Evolutionary conservation across 2,329 filamentous ascomycete genomes (phyloP), one percentile per base, ranked within the genome.

Genomic region (Colletotrichum liriopes): DNA sequence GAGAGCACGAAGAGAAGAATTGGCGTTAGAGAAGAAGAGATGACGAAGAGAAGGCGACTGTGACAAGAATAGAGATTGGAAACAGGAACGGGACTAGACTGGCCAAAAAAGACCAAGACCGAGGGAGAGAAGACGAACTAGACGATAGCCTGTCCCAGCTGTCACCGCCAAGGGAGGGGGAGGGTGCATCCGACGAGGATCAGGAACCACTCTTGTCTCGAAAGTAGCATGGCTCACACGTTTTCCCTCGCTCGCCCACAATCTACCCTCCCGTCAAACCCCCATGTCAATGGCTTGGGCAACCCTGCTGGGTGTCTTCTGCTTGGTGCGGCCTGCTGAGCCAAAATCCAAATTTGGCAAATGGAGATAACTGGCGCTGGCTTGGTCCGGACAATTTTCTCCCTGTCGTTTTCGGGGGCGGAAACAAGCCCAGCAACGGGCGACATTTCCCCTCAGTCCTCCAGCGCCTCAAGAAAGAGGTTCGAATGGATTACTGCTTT

Each of bases 121-220:
- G 16, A 23, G 35, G 39, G 12, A 41, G 23, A 64, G 58, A 68
- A 64, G 69, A 69, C 65, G 69, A 64, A 69, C 69, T 7, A 61
- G 37, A 35, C 23, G 52, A 41, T 64, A 37, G 51, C 58, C 52
- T 64, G 58, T 29, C 65, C 41, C 26, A 43, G 58, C 65, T 72
- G 69, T 72, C 69, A 72, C 56, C 58, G 69, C 43, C 69, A 72
- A 70, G 67, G 61, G 67, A 37, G 29, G 29, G 35, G 23, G 41
- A 45, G 58, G 55, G n/a, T 6, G 12, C 11, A 26, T 29, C 6
- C 58, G 32, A 63, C 52, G 65, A 54, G 29, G 47, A 67, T 29
- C 23, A 52, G 65, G 65, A 71, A 71, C 68, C 49, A 51, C 51
- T 58, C 35, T 51, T 72, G 69, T 72, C 69, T 72, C 69, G 61